Evolutionary conservation across 306 rosid genomes (phyloP).

Genomic region (Dalbergia cochinchinensis): DNA sequence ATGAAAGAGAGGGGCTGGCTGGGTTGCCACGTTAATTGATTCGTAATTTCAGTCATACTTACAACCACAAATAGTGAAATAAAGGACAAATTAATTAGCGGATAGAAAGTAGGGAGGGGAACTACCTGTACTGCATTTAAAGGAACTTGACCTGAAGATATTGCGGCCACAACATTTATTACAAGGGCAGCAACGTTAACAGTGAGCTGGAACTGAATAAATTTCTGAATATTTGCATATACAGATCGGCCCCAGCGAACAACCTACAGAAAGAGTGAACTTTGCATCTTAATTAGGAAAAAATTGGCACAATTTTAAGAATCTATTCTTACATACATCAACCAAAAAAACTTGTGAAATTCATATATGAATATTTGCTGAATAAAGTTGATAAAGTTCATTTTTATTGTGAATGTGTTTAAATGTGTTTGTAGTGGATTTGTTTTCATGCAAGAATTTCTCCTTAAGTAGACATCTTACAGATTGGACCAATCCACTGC

Average conservation of each 20-base stretch:
- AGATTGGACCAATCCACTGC: constrained; percentile 7
- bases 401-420: no score
- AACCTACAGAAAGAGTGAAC: constrained; percentile 61
- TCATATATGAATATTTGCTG: no score
- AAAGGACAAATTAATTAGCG: not conserved
- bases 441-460: no score
- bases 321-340: no score
- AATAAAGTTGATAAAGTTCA: no score
- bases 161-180: constrained; percentile 88
- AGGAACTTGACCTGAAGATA: constrained; percentile 84
- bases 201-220: constrained; percentile 94
- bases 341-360: no score
- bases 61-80: constrained; percentile 2
- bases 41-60: constrained; percentile 27
- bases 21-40: not conserved
- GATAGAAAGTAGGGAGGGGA: constrained; percentile 37
- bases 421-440: no score
- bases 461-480: not conserved
- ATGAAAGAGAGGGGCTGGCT: not conserved
- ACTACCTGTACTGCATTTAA: constrained; percentile 86
- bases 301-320: no score
- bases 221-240: constrained; percentile 95
- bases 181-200: constrained; percentile 94
- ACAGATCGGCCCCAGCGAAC: constrained; percentile 99
- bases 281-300: not conserved